Percentiles rank a stretch among this genome's conserved stretches.
Evolutionary conservation across 495 filamentous ascomycete genomes (phyloP).

Genomic region (Xylaria nigripes): DNA sequence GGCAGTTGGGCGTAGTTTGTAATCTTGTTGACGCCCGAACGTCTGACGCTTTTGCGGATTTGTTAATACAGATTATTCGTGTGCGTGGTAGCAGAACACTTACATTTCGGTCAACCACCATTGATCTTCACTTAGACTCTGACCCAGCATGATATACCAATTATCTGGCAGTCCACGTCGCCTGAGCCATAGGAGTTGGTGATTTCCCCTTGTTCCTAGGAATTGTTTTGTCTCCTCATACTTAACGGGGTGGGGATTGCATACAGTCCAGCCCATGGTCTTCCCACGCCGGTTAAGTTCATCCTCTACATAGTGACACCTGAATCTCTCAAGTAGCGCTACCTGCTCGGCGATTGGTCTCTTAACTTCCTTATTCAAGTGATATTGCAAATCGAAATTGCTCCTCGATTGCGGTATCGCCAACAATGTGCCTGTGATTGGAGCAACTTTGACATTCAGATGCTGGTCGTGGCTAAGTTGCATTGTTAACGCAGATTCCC

Average conservation of each 20-base stretch:
- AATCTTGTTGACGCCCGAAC: conserved; percentile 21
- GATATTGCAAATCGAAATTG: conserved; percentile 36
- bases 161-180: conserved; percentile 52
- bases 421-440: conserved; percentile 52
- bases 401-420: conserved; percentile 38
- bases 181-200: conserved; percentile 56
- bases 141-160: conserved; percentile 61
- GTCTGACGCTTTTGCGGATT: conserved; percentile 12
- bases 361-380: conserved; percentile 45
- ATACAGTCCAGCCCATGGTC: conserved; percentile 53
- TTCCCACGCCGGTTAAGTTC: conserved; percentile 54
- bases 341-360: conserved; percentile 48
- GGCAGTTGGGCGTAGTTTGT: conserved; percentile 29
- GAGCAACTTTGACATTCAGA: conserved; percentile 58
- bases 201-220: conserved; percentile 49
- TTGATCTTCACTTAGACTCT: conserved; percentile 63
- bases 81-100: conserved; percentile 20
- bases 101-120: conserved; percentile 68
- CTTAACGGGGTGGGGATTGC: conserved; percentile 43
- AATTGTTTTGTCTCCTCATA: conserved; percentile 51
- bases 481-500: conserved; percentile 56
- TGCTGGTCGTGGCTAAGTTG: conserved; percentile 54
- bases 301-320: conserved; percentile 50
- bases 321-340: conserved; percentile 45
- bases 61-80: conserved; percentile 8